Percentiles rank a stretch among this genome's conserved stretches.
Evolutionary conservation across 345 rosid species (phyloP).

Genomic region (Brassica napus): DNA sequence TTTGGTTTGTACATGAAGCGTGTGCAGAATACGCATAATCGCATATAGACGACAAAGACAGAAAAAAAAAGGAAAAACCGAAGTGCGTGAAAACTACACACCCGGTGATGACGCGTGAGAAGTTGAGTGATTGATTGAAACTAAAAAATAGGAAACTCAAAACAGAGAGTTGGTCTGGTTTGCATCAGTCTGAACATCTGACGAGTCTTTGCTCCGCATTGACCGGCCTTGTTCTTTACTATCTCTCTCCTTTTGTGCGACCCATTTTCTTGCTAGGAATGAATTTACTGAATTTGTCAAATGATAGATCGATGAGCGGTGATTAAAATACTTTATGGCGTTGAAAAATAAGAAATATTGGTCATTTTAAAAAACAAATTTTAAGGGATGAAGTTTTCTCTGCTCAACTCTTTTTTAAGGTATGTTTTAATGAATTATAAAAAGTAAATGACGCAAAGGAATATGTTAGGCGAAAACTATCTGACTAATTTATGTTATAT

Average conservation of each 20-base stretch:
- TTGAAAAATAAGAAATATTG: not conserved
- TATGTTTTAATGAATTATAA: not conserved
- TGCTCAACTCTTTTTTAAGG: not conserved
- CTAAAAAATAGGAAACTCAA: not conserved
- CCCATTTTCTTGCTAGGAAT: conserved; percentile 13
- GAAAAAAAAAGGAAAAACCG: not conserved
- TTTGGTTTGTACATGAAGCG: conserved; percentile 14
- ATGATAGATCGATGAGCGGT: not conserved
- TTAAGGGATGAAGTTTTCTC: not conserved
- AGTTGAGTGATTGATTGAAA: not conserved
- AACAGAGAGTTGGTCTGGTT: conserved; percentile 27
- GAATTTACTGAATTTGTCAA: not conserved
- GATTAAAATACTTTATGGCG: not conserved
- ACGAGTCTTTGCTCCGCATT: conserved; percentile 60
- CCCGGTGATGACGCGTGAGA: conserved; percentile 12
- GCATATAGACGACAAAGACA: not conserved
- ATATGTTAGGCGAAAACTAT: not conserved
- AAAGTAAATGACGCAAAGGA: not conserved
- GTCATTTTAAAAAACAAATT: not conserved
- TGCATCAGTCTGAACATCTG: conserved; percentile 40
- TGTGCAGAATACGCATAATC: not conserved
- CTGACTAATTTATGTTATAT: no score
- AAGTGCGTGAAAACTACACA: not conserved
- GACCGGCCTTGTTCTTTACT: conserved; percentile 57
- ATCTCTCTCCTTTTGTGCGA: conserved; percentile 27